Base-by-base conservation (phyloP, 768 basidiomycete species). In the Tricholoma hemisulphureum region DNA sequence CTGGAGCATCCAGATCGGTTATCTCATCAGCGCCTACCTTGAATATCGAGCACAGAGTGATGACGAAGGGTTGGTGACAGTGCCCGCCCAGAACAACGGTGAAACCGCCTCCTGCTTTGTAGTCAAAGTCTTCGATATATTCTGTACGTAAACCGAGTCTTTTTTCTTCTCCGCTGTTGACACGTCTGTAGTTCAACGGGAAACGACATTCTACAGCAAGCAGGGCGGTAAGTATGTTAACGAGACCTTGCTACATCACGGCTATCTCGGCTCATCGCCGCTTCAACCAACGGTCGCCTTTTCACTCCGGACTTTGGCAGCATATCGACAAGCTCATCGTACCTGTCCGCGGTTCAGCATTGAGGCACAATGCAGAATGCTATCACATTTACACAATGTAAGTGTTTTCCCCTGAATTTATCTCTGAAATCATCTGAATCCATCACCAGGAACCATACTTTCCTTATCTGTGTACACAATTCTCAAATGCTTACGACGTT, bases 331-430 rank as follows among this genome's bases (percentile, higher is more conserved):
- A n/a, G 37, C 37, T 39, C 37, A 39, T 39, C 11, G 37, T 2
- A 39, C 37, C 59, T 61, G 39, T 23, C 59, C 59, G 20, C 23
- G 39, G 5, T 61, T 57, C 26, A 57, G 52, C 14, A 49, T 61
- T 18, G 52, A 61, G 2, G 60, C 59, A 4, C 48, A 57, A 11
- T 51, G 49, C 21, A 60, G 52, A 28, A 53, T 35, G 6, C 46
- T 60, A 31, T 61, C 41, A 41, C 60, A 61, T 53, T 32, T 61
- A 37, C 60, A 61, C 50, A 60, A 60, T 46, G 58, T 60, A 23
- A 32, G 58, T 39, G 10, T 31, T 21, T 2, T 51, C 21, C 13
- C 31, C 3, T n/a, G 18, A n/a, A 43, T 20, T n/a, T 52, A 11
- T 16, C 24, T 20, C 21, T 37, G 4, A 16, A 11, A 26, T 26